Evolutionary conservation across 176 grass and related monocot genomes (phyloP), one percentile per base, ranked within the genome.

Genomic region (Avena eriantha): DNA sequence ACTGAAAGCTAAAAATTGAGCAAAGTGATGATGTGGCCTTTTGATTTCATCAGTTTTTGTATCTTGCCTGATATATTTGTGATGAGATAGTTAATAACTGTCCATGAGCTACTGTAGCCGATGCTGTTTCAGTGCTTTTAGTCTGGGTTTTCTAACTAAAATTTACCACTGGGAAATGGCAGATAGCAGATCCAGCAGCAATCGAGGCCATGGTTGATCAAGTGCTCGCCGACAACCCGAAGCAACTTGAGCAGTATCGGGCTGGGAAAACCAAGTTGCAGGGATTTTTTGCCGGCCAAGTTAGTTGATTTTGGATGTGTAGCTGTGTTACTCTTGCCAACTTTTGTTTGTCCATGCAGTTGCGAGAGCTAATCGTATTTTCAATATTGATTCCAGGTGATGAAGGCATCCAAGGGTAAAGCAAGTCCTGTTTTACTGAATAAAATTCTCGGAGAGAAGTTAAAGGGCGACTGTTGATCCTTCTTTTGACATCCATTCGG

Each of bases 351-450:
- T 54, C 29, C 49, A 19, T 29, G 16, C 60, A 84, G 21, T 71
- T 23, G 26, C 19, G 5, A 71, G 57, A 50, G 24, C 34, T 76
- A n/a, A 71, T 70, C 1, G 74, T 75, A 57, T 77, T 88, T 3
- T 86, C 39, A 9, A 78, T 58, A 79, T 67, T 82, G 78, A 31
- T 76, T 91, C 41, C 77, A 98, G 96, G 93, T 94, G 78, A 98
- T 98, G 96, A 98, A 98, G 83, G 92, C 88, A 85, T 98, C 96
- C 0, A 98, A 96, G 90, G 93, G 96, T 59, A 98, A 98, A 80
- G 96, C 96, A 17, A 98, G 94, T 33, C 96, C 96, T 64, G 86
- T 91, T 77, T 66, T 96, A 83, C 79, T 98, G 80, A 95, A 92
- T 61, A 75, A 75, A 75, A 75, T 75, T 23, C 72, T 75, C 1